Base-by-base conservation (phyloP, 2,329 filamentous ascomycete species). In the Ciborinia camelliae region DNA sequence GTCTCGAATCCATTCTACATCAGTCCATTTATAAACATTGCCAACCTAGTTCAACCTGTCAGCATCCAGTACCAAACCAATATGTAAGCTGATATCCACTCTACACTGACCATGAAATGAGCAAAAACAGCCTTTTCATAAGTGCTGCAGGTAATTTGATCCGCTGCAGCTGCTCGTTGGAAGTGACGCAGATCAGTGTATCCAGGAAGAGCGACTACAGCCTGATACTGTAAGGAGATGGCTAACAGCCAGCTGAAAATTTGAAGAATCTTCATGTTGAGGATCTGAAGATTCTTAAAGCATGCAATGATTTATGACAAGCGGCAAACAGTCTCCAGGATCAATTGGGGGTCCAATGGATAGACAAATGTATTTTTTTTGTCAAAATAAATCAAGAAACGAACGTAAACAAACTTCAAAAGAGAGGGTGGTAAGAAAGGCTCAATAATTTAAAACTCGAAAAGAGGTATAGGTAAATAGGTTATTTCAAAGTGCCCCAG, bases 91-190 rank as follows among this genome's bases (percentile, higher is more conserved):
- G 10, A 23, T n/a, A 3, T 30, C 15, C 28, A 15, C 2, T 15
- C 10, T 41, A 10, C 12, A 45, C 54, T 32, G 23, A 57, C 54
- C 54, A 57, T 57, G 9, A 57, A 57, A 43, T 57, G 54, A 41
- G 54, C 54, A 28, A 57, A 57, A 12, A 57, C 54, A 20, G 54
- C 23, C 23, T 57, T 57, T 15, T 30, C 37, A 57, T 18, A 14
- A 28, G 15, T 14, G 15, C 37, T 18, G n/a, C 39, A n/a, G 2
- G 5, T 57, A 23, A 57, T 20, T 10, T 41, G 37, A 30, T 37
- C 37, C 4, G 37, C 37, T 3, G 8, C 54, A 12, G 23, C 14
- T 6, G 28, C 52, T 14, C 37, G 54, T 43, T 26, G 37, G 20
- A 57, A 41, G 18, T 57, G 37, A 26, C n/a, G 26, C 14, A 41